Conservation (phyloP, 2,329 filamentous ascomycete species). For the Hypoxylon sp. region DNA sequence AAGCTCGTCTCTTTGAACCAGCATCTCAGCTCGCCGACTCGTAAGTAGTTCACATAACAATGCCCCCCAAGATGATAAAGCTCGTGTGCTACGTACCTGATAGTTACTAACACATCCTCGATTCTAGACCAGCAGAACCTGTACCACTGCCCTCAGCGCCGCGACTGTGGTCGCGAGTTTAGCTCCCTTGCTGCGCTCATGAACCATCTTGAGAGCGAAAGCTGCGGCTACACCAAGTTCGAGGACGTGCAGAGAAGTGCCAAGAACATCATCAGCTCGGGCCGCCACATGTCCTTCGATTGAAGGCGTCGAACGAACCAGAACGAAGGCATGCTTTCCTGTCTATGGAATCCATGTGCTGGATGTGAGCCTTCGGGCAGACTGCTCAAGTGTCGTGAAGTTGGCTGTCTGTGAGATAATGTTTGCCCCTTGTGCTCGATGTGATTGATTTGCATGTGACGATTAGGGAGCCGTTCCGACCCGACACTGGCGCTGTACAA, state of each 20-base stretch:
- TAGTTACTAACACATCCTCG: background rate
- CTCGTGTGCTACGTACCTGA: background rate
- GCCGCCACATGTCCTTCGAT: background rate
- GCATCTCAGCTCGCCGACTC: conserved; percentile 4
- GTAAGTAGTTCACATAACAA: background rate
- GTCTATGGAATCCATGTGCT: background rate
- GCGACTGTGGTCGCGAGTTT: conserved; percentile 56
- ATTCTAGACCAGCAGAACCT: conserved; percentile 14
- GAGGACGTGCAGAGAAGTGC: conserved; percentile 35
- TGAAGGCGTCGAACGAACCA: background rate
- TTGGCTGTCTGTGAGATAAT: background rate
- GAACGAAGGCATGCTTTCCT: background rate
- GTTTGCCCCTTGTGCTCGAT: background rate
- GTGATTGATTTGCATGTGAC: background rate
- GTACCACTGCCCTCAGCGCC: conserved; percentile 55
- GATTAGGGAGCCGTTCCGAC: background rate
- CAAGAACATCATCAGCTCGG: background rate
- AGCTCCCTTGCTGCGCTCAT: conserved; percentile 58
- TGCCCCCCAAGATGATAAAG: background rate
- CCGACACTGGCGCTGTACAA: background rate
- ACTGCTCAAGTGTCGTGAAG: background rate
- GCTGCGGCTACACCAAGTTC: conserved; percentile 59
- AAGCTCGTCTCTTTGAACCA: background rate
- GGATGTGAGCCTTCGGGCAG: background rate
- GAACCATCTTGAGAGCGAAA: conserved; percentile 62